Percentiles rank a stretch among this genome's conserved stretches.
These are phyloP conservation scores for Aspergillus aculeatus DNA, from an alignment of 2,329 filamentous ascomycete genomes.

Conservation along the genomic window DNA sequence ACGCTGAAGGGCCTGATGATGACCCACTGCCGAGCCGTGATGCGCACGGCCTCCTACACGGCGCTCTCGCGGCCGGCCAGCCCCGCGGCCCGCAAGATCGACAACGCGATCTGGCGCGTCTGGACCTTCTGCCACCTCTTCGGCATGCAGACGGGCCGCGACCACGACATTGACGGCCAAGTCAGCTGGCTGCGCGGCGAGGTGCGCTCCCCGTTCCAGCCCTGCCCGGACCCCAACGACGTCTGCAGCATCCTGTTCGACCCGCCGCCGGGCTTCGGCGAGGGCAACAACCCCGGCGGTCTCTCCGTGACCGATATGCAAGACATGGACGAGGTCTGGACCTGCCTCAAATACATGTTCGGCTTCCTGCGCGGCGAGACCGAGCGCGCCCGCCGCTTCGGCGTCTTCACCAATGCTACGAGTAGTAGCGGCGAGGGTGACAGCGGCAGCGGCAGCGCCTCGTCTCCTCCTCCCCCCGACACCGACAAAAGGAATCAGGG, in stretches of 20 bases:
- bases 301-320: constrained; percentile 2
- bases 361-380: constrained; percentile 9
- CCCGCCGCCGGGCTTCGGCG: constrained; percentile 7
- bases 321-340: constrained; percentile 11
- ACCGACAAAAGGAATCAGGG: neutral
- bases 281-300: constrained; percentile 5
- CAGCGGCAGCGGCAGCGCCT: neutral
- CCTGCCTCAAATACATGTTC: constrained; percentile 2
- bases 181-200: constrained; percentile 8
- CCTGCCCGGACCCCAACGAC: constrained; percentile 9
- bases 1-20: constrained; percentile 12
- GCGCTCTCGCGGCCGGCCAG: constrained; percentile 1
- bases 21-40: constrained; percentile 2
- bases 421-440: neutral
- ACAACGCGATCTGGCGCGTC: constrained; percentile 11
- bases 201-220: neutral
- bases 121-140: constrained; percentile 14
- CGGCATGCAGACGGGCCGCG: constrained; percentile 8
- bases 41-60: neutral
- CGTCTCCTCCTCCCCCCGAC: neutral
- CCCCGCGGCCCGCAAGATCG: constrained; percentile 2
- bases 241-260: constrained; percentile 9
- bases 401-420: constrained; percentile 1
- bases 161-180: constrained; percentile 7
- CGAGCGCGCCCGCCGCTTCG: neutral